These are phyloP conservation scores for Aleurites moluccanus DNA, from an alignment of 441 rosid genomes.

Conservation along the genomic window DNA sequence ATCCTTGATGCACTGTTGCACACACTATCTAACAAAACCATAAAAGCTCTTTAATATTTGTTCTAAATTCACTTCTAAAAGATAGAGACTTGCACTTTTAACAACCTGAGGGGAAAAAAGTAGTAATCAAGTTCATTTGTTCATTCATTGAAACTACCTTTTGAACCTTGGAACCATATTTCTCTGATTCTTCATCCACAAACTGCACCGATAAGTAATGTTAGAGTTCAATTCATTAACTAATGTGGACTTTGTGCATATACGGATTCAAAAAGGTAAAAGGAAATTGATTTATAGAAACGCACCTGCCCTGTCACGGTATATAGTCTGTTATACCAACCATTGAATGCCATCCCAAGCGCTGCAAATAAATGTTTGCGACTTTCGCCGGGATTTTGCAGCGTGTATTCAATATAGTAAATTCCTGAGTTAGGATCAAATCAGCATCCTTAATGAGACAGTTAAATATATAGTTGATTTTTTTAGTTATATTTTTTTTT, in stretches of 20 bases:
- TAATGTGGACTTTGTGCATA: no score
- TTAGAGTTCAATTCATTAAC: background rate
- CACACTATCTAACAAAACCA: background rate
- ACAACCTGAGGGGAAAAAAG: background rate
- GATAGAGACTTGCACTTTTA: background rate
- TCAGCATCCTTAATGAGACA: background rate
- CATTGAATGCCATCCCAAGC: conserved; percentile 83
- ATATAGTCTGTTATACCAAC: conserved; percentile 92
- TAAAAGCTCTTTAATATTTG: no score
- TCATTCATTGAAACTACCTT: conserved; percentile 44
- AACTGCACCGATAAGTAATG: conserved; percentile 38
- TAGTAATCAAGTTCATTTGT: background rate
- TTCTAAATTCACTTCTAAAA: background rate
- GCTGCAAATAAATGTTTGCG: conserved; percentile 69
- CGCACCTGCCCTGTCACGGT: conserved; percentile 89
- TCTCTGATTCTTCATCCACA: conserved; percentile 62
- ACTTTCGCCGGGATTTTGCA: conserved; percentile 87
- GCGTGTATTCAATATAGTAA: conserved; percentile 86
- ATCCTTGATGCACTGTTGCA: no score
- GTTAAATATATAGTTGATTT: no score
- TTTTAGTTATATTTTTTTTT: no score
- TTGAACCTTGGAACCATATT: conserved; percentile 56
- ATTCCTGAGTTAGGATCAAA: conserved; percentile 42
- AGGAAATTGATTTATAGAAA: background rate
- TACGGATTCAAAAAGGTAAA: background rate